Evolutionary conservation across 352 stramenopile genomes (phyloP).

Genomic region (Globisporangium splendens): DNA sequence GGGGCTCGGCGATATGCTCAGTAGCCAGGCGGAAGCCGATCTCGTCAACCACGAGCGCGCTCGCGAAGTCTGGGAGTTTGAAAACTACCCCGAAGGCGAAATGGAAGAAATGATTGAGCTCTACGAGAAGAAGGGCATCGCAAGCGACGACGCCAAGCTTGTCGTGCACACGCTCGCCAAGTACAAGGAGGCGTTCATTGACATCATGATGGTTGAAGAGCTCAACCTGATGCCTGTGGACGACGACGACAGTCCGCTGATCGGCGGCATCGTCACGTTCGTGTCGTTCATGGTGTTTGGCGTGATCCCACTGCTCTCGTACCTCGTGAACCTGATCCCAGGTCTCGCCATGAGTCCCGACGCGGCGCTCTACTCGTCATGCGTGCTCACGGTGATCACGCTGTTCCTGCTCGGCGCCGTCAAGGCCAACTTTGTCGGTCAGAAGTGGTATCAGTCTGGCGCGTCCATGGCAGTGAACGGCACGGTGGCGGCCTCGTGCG

Average conservation of each 20-base stretch:
- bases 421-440: constrained; percentile 86
- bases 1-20: constrained; percentile 95
- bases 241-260: constrained; percentile 87
- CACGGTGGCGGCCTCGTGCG: constrained; percentile 60
- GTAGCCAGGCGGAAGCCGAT: constrained; percentile 91
- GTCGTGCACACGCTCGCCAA: constrained; percentile 94
- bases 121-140: constrained; percentile 91
- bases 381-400: constrained; percentile 90
- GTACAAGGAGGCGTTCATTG: constrained; percentile 97
- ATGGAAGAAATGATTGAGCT: constrained; percentile 97
- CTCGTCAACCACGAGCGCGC: constrained; percentile 91
- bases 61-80: constrained; percentile 93
- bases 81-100: constrained; percentile 95
- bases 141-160: constrained; percentile 82
- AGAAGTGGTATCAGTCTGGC: constrained; percentile 68
- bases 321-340: constrained; percentile 86
- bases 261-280: constrained; percentile 87
- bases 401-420: constrained; percentile 93
- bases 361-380: constrained; percentile 90
- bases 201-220: constrained; percentile 97
- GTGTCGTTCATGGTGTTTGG: constrained; percentile 90
- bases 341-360: constrained; percentile 53
- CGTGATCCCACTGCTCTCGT: constrained; percentile 91
- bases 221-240: constrained; percentile 93
- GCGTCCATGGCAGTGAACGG: constrained; percentile 79